Conservation (phyloP, 371 early-diverging fungal genomes). For the Rhizomucor miehei region DNA sequence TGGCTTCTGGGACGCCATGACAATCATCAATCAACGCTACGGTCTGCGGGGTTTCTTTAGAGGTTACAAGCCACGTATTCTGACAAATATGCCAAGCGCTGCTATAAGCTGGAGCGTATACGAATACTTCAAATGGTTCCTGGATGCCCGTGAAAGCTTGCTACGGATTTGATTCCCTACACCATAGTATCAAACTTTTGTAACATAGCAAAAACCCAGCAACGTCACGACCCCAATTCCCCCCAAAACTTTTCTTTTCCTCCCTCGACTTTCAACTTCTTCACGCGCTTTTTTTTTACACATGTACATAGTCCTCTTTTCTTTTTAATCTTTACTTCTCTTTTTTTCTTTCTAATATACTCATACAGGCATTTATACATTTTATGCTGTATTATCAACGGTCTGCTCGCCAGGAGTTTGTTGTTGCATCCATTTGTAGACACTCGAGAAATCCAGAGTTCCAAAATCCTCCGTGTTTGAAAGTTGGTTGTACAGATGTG, state of each 20-base stretch:
- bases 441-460: conserved; percentile 72
- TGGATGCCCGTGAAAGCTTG: conserved; percentile 11
- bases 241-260: too few species aligned
- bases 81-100: conserved; percentile 89
- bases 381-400: neutral
- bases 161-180: conserved; percentile 6
- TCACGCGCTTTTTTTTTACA: neutral
- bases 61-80: conserved; percentile 80
- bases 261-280: neutral
- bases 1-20: conserved; percentile 71
- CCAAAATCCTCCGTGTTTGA: conserved; percentile 55
- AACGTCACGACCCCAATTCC: too few species aligned
- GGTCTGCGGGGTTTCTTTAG: conserved; percentile 80
- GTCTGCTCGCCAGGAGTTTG: neutral
- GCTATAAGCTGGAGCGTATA: conserved; percentile 95
- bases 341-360: neutral
- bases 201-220: neutral
- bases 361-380: neutral
- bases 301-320: neutral
- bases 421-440: conserved; percentile 54
- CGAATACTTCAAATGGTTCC: conserved; percentile 80
- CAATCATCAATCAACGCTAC: conserved; percentile 70
- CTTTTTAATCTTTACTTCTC: neutral
- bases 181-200: conserved; percentile 2
- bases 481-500: conserved; percentile 76